These are phyloP conservation scores for Colletotrichum spaethianum DNA, from an alignment of 2,329 filamentous ascomycete species.

Conservation along the genomic window DNA sequence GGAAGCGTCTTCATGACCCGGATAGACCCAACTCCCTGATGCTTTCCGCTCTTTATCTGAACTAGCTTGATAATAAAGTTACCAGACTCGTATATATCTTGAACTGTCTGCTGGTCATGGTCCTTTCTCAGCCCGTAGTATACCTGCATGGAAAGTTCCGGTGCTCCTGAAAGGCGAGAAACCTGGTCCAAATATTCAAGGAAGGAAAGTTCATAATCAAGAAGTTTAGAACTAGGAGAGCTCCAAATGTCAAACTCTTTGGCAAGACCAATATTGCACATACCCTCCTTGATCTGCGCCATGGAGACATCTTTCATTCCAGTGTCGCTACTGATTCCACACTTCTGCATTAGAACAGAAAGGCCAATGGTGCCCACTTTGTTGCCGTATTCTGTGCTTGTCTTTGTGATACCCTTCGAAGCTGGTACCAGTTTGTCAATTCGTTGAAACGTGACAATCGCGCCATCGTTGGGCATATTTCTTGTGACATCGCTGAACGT, in stretches of 20 bases:
- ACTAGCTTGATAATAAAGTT: constrained; percentile 13
- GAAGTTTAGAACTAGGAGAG: neutral
- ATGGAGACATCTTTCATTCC: constrained; percentile 3
- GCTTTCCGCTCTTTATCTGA: neutral
- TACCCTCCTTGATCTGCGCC: constrained; percentile 1
- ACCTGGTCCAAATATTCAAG: neutral
- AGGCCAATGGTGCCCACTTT: neutral
- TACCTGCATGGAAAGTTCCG: neutral
- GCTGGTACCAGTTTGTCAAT: neutral
- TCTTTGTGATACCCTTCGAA: neutral
- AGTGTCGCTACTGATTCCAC: neutral
- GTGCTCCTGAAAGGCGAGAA: neutral
- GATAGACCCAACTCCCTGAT: neutral
- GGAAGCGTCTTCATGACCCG: neutral
- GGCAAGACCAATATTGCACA: neutral
- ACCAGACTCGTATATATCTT: constrained; percentile 11
- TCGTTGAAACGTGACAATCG: constrained; percentile 1
- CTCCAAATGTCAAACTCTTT: constrained; percentile 24
- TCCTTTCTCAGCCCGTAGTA: constrained; percentile 15
- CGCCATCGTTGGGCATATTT: neutral
- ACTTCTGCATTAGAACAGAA: neutral
- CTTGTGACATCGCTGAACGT: neutral
- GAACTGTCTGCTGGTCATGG: constrained; percentile 6
- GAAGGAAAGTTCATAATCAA: constrained; percentile 5
- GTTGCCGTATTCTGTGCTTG: neutral